A percentile compares a stretch with the other conserved stretches of the same genome.
phyloP scores from a whole-genome alignment of 371 early-diverging fungal species.

The Mucor sp. region DNA sequence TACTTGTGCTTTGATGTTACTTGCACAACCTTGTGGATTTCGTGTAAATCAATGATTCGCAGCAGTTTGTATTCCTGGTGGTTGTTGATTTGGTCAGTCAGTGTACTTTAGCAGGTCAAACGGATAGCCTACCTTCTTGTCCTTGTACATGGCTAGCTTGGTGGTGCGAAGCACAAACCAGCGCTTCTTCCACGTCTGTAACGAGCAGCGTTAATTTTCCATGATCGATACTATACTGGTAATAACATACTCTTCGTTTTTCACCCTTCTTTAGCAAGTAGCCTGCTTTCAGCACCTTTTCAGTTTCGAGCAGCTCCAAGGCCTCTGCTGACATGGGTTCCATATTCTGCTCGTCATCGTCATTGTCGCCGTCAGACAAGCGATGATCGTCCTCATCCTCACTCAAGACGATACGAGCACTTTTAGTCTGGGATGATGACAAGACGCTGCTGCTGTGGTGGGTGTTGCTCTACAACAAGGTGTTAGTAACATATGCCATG shows the following conservation, averaged over 20 bases:
- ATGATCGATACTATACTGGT: background rate
- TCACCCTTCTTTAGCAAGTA: slow-evolving; percentile 82
- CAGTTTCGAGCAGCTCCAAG: slow-evolving; percentile 59
- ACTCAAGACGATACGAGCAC: slow-evolving; percentile 38
- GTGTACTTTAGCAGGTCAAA: background rate
- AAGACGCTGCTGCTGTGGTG: background rate
- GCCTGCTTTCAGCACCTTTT: slow-evolving; percentile 68
- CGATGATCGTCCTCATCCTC: slow-evolving; percentile 40
- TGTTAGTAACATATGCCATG: background rate
- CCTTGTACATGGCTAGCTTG: slow-evolving; percentile 83
- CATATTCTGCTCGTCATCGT: slow-evolving; percentile 53
- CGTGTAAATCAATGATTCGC: slow-evolving; percentile 72
- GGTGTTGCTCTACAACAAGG: background rate
- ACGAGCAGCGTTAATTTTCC: background rate
- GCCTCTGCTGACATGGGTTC: slow-evolving; percentile 53
- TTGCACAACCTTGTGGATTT: slow-evolving; percentile 75
- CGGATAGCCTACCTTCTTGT: slow-evolving; percentile 62
- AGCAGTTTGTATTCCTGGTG: slow-evolving; percentile 78
- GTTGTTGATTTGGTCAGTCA: background rate
- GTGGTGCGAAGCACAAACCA: slow-evolving; percentile 86
- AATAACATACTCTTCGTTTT: slow-evolving; percentile 63
- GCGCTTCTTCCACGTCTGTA: slow-evolving; percentile 81
- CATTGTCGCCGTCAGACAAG: slow-evolving; percentile 44
- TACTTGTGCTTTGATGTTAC: slow-evolving; percentile 68
- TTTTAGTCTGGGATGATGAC: slow-evolving; percentile 2